Evolutionary conservation across 208 protist species (phyloP), one percentile per base, ranked within the genome.

Genomic region (Wallacemonas rigidus): DNA sequence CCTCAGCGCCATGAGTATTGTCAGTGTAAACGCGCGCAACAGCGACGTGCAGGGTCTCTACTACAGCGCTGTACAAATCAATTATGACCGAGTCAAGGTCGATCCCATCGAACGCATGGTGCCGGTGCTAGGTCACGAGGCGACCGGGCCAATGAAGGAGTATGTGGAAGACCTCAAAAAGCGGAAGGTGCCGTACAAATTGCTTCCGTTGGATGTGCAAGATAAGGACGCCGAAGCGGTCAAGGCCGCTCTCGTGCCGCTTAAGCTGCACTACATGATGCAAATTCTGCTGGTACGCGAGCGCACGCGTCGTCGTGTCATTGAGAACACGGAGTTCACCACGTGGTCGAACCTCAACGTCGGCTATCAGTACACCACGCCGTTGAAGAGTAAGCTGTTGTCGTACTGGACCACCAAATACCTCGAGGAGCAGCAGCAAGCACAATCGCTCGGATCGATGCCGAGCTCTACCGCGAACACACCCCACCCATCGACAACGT

Each of bases 251-350:
- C 65, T 94, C 9, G 15, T 67, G 11, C 84, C 84, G 2, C 44
- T 91, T 8, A 55, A 75, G 5, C 8, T 73, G 7, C 86, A 94
- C 69, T 94, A 94, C 64, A 65, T 67, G 7, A 36, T 78, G 2
- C 89, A 90, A 35, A 67, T 88, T 1, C 67, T 94, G 0, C 38
- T 91, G 1, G 69, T 89, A 11, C 62, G 79, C 17, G 86, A 94
- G 70, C 75, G 84, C 2, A 81, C 79, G 43, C 53, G 38, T 1
- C 89, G 89, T 17, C 68, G 77, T 1, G 36, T 78, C 2, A 57
- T 94, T 14, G 69, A 71, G 48, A 85, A 78, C 48, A 54, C 78
- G 35, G 78, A 90, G 72, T 74, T 83, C 14, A 82, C 80, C 36
- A 36, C 54, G 12, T 41, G 69, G 1, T 60, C 76, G n/a, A 74